These are phyloP conservation scores for Geotrichum bryndzae DNA, from an alignment of 1,139 yeast species.

Conservation along the genomic window DNA sequence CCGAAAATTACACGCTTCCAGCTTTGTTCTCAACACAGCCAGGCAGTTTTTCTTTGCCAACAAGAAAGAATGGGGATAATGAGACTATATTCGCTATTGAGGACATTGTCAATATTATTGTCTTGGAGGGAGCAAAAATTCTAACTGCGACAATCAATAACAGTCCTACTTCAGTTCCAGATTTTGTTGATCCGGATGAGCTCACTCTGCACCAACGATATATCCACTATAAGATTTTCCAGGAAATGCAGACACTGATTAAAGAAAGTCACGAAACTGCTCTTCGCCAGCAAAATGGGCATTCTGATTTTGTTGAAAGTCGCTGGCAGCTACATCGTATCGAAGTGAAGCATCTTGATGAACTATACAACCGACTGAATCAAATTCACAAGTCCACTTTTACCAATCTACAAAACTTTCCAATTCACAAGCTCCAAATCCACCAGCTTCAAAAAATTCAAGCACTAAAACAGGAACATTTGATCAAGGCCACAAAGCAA, in stretches of 20 bases:
- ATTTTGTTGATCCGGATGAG: conserved; percentile 10
- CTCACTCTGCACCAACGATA: conserved; percentile 15
- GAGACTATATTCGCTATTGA: conserved; percentile 11
- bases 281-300: background rate
- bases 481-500: conserved; percentile 11
- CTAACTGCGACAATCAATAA: conserved; percentile 12
- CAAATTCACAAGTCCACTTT: background rate
- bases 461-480: conserved; percentile 10
- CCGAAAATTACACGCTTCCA: background rate
- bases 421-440: conserved; percentile 8
- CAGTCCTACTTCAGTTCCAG: conserved; percentile 4
- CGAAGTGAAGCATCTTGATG: background rate
- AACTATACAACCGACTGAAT: background rate
- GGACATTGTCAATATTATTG: conserved; percentile 14
- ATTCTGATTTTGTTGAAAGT: background rate
- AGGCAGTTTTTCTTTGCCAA: background rate
- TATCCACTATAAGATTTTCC: conserved; percentile 15
- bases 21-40: background rate
- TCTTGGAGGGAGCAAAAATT: conserved; percentile 12
- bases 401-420: background rate
- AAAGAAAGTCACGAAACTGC: background rate
- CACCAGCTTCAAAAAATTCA: conserved; percentile 11
- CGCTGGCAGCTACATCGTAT: background rate
- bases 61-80: conserved; percentile 11
- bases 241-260: conserved; percentile 9